Percentiles rank a stretch among this genome's conserved stretches.
Evolutionary conservation across 768 basidiomycete species (phyloP).

Genomic region (Cystofilobasidium capitatum): DNA sequence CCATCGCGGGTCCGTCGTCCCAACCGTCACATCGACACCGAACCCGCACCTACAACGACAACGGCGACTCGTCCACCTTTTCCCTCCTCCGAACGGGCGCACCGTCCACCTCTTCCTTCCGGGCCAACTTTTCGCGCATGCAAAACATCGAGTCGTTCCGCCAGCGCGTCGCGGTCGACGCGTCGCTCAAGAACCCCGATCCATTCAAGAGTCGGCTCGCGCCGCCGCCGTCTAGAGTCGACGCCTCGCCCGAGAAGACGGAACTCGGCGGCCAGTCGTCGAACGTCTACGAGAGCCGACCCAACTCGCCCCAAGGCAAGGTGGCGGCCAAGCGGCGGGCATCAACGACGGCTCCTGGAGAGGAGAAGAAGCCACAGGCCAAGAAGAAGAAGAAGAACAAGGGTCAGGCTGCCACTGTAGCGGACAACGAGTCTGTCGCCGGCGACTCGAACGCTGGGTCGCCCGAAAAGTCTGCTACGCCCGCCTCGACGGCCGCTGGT

Average conservation of each 20-base stretch:
- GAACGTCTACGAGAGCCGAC: neutral
- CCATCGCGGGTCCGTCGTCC: constrained; percentile 3
- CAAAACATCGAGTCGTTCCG: constrained; percentile 18
- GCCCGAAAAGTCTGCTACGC: neutral
- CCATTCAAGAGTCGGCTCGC: neutral
- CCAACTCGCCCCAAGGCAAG: neutral
- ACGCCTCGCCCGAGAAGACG: neutral
- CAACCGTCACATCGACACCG: neutral
- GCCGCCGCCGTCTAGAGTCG: neutral
- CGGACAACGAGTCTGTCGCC: neutral
- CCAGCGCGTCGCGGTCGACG: constrained; percentile 3
- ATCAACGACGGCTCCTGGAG: neutral
- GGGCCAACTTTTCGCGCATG: constrained; percentile 12
- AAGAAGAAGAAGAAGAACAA: constrained; percentile 19
- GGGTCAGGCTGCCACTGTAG: neutral
- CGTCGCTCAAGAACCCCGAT: neutral
- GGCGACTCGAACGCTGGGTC: neutral
- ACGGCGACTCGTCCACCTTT: neutral
- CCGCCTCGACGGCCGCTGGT: neutral
- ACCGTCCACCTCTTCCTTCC: neutral
- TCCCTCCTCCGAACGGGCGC: constrained; percentile 9
- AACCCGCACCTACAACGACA: neutral
- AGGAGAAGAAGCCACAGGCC: constrained; percentile 12
- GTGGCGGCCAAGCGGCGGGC: constrained; percentile 5
- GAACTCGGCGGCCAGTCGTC: neutral